A percentile compares a stretch with the other conserved stretches of the same genome.
These are phyloP conservation scores for Russula griseocarnosa DNA, from an alignment of 768 basidiomycete genomes.

Conservation along the genomic window DNA sequence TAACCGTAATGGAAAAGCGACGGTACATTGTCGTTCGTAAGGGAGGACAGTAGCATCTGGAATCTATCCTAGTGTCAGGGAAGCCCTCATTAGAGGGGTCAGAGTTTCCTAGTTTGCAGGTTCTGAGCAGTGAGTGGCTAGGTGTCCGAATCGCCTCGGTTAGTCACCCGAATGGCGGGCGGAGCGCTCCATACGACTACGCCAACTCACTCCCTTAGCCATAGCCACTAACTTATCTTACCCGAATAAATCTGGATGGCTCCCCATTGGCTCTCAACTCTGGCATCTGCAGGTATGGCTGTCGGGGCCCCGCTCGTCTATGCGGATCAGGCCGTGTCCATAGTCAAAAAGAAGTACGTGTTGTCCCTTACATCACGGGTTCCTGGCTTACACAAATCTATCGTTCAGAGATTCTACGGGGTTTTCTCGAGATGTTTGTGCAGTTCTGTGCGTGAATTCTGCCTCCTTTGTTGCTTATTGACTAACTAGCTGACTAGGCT, in stretches of 20 bases:
- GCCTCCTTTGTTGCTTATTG: neutral
- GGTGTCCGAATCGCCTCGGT: too few relatives aligned
- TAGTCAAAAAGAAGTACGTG: constrained; percentile 65
- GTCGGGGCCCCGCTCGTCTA: constrained; percentile 82
- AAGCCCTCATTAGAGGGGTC: too few relatives aligned
- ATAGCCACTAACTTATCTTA: too few relatives aligned
- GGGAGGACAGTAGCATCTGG: neutral
- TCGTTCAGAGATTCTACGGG: constrained; percentile 69
- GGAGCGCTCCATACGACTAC: too few relatives aligned
- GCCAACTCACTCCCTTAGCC: neutral
- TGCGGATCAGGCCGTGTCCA: constrained; percentile 78
- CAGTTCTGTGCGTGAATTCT: constrained; percentile 56
- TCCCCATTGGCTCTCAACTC: constrained; percentile 61
- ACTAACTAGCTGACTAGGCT: constrained; percentile 42
- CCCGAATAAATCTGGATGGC: constrained; percentile 33
- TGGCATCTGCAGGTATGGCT: constrained; percentile 78
- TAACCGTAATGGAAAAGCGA: too few relatives aligned
- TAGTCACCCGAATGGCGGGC: too few relatives aligned
- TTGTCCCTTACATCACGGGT: constrained; percentile 13
- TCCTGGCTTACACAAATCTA: constrained; percentile 12
- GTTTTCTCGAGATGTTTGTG: constrained; percentile 83
- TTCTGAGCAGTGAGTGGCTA: neutral
- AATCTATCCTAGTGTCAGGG: too few relatives aligned
- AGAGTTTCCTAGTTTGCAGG: too few relatives aligned
- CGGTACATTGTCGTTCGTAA: neutral